Conservation (phyloP, 345 rosid genomes). For the Pistacia integerrima region DNA sequence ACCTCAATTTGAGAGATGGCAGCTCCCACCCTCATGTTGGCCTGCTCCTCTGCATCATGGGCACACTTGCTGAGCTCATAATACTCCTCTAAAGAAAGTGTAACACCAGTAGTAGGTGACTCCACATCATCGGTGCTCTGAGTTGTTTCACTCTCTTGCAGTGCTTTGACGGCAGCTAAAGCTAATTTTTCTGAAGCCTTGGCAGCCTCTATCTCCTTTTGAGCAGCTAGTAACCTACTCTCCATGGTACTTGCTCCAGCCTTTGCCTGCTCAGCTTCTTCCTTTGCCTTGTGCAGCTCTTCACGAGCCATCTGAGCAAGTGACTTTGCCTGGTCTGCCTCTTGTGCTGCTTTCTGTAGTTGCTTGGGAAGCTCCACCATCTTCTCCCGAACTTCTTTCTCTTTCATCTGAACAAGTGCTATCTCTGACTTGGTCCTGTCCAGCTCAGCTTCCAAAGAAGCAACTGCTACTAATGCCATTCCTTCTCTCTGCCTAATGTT, state of each 20-base stretch:
- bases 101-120: slow-evolving; percentile 53
- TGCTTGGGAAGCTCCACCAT: slow-evolving; percentile 70
- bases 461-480: slow-evolving; percentile 74
- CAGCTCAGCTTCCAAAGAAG: slow-evolving; percentile 78
- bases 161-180: slow-evolving; percentile 77
- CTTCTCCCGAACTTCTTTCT: slow-evolving; percentile 65
- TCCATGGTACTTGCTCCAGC: slow-evolving; percentile 73
- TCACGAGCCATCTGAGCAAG: slow-evolving; percentile 66
- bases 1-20: slow-evolving; percentile 71
- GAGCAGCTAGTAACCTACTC: slow-evolving; percentile 71
- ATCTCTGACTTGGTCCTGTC: slow-evolving; percentile 60
- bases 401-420: slow-evolving; percentile 58
- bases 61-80: slow-evolving; percentile 81
- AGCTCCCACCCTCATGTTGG: slow-evolving; percentile 65
- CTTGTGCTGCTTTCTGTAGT: slow-evolving; percentile 68
- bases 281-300: slow-evolving; percentile 71
- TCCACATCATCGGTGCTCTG: slow-evolving; percentile 36
- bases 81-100: slow-evolving; percentile 83
- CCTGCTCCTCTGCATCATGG: slow-evolving; percentile 79
- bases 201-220: slow-evolving; percentile 84
- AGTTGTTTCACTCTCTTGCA: slow-evolving; percentile 78
- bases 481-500: slow-evolving; percentile 79
- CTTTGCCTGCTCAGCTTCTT: slow-evolving; percentile 82
- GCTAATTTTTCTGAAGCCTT: slow-evolving; percentile 88
- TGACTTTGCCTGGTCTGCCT: slow-evolving; percentile 80